Evolutionary conservation across 176 grass and related monocot genomes (phyloP).

Genomic region (Triticum urartu): DNA sequence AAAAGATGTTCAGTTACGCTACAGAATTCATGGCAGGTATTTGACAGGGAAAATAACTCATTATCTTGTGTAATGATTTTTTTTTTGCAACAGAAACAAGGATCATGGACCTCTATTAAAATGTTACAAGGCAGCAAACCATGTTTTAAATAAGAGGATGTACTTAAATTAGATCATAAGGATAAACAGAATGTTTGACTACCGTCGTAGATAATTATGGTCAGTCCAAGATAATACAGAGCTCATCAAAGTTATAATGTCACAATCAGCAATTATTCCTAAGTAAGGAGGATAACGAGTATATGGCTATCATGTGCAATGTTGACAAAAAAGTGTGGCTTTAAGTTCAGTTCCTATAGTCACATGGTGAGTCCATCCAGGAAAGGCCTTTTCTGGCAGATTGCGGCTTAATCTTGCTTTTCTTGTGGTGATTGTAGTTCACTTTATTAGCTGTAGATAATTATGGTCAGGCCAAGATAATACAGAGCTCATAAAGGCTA

Average conservation of each 20-base stretch:
- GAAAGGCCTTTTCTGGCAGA: not conserved
- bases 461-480: not conserved
- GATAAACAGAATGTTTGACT: not conserved
- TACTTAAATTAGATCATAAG: not conserved
- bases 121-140: conserved; percentile 3
- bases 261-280: not conserved
- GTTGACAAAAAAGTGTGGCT: not conserved
- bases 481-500: not conserved
- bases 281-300: not conserved
- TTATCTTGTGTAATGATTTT: not conserved
- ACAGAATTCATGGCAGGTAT: conserved; percentile 8
- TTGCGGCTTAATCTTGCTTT: conserved; percentile 16
- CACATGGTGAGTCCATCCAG: not conserved
- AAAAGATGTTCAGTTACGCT: not conserved
- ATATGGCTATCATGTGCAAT: not conserved
- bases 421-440: conserved; percentile 4
- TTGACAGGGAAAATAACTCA: not conserved
- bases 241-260: conserved; percentile 1
- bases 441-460: not conserved
- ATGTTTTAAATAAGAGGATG: conserved; percentile 9
- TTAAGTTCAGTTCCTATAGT: not conserved
- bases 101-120: conserved; percentile 3
- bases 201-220: not conserved
- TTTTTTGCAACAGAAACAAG: conserved; percentile 2
- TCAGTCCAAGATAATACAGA: conserved; percentile 17